A percentile compares a stretch with the other conserved stretches of the same genome.
phyloP scores from a whole-genome alignment of 2,329 filamentous ascomycete species.

The Tolypocladium cylindrosporum region DNA sequence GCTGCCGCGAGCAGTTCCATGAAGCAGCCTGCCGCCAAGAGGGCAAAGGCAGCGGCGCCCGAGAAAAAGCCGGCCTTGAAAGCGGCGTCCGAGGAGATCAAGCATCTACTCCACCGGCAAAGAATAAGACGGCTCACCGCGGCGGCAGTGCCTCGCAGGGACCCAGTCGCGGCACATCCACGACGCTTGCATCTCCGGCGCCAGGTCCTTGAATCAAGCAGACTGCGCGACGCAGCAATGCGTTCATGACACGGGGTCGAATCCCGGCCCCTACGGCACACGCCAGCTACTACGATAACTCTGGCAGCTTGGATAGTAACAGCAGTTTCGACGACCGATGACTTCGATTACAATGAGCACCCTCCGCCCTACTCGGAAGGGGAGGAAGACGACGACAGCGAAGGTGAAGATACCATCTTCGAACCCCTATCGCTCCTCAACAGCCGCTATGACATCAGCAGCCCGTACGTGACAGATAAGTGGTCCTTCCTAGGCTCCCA shows the following conservation, averaged over 20 bases:
- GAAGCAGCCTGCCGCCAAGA: constrained; percentile 5
- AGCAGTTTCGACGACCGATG: not conserved
- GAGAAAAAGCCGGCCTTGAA: not conserved
- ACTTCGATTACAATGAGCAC: not conserved
- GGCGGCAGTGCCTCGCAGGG: constrained; percentile 5
- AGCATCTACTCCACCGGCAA: not conserved
- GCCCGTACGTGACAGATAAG: constrained; percentile 11
- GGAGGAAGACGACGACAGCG: constrained; percentile 1
- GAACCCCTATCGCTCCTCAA: constrained; percentile 28
- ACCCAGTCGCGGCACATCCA: not conserved
- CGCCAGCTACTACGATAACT: not conserved
- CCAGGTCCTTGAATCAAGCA: constrained; percentile 6
- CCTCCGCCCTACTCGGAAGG: constrained; percentile 3
- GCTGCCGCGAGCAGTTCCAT: not conserved
- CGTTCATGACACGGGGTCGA: constrained; percentile 12
- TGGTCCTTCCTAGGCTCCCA: constrained; percentile 15
- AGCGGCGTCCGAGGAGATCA: not conserved
- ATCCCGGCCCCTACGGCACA: constrained; percentile 5
- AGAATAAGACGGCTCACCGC: constrained; percentile 9
- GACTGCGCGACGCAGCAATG: constrained; percentile 16
- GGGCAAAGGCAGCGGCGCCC: constrained; percentile 3
- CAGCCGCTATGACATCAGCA: constrained; percentile 31
- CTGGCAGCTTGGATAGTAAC: too few species aligned
- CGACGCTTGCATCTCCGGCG: not conserved
- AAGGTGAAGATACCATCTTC: constrained; percentile 3